A percentile compares a stretch with the other conserved stretches of the same genome.
Evolutionary conservation across 2,329 filamentous ascomycete species (phyloP).

Genomic region (Coniochaeta sp.): DNA sequence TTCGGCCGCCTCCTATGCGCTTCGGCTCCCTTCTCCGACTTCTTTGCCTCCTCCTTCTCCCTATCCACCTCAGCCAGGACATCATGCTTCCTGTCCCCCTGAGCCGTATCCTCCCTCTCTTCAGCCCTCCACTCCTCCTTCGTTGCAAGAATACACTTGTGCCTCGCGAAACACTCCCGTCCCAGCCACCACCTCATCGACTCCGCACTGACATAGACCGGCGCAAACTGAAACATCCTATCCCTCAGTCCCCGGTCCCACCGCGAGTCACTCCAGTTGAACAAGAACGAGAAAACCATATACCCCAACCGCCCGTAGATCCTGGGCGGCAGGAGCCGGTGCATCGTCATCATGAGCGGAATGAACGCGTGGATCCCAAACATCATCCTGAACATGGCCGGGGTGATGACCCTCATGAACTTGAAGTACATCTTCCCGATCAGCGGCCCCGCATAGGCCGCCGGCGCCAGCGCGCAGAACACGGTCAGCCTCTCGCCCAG

Average conservation of each 20-base stretch:
- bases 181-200: constrained; percentile 96
- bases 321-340: constrained; percentile 52
- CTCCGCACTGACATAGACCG: constrained; percentile 83
- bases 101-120: constrained; percentile 50
- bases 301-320: constrained; percentile 81
- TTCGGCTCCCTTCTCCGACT: constrained; percentile 17
- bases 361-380: constrained; percentile 95
- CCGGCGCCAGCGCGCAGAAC: constrained; percentile 85
- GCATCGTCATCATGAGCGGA: constrained; percentile 85
- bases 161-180: constrained; percentile 67
- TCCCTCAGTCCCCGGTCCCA: constrained; percentile 77
- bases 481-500: constrained; percentile 76
- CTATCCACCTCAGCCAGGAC: constrained; percentile 27
- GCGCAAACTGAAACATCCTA: constrained; percentile 87
- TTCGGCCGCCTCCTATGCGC: constrained; percentile 30
- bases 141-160: constrained; percentile 82
- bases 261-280: constrained; percentile 75
- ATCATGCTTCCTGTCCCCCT: constrained; percentile 8
- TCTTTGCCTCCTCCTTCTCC: constrained; percentile 9
- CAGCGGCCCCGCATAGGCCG: constrained; percentile 80
- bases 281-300: constrained; percentile 81
- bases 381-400: constrained; percentile 66
- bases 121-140: constrained; percentile 59
- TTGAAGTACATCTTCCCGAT: constrained; percentile 87
- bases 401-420: constrained; percentile 77